A percentile compares a stretch with the other conserved stretches of the same genome.
These are phyloP conservation scores for Pseudopithomyces maydicus DNA, from an alignment of 2,329 filamentous ascomycete genomes.

Conservation along the genomic window DNA sequence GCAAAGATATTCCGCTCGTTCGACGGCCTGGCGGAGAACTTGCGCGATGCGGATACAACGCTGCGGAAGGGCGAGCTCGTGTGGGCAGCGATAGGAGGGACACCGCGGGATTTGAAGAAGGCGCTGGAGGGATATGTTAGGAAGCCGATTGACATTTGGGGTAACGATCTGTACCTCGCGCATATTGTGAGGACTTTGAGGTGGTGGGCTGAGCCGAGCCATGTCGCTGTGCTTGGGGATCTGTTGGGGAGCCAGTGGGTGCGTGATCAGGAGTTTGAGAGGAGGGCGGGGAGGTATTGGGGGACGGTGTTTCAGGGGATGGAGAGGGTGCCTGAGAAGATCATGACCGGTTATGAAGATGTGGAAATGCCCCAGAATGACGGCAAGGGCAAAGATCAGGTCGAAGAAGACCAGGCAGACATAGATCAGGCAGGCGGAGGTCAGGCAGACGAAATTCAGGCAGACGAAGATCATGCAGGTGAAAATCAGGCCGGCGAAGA, in stretches of 20 bases:
- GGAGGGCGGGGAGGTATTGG: slow-evolving; percentile 78
- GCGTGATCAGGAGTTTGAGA: slow-evolving; percentile 78
- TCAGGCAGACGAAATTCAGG: slow-evolving; percentile 18
- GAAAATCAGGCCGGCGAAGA: no score
- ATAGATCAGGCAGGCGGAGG: slow-evolving; percentile 2
- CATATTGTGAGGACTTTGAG: slow-evolving; percentile 85
- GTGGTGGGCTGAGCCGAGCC: slow-evolving; percentile 86
- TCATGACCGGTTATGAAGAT: slow-evolving; percentile 23
- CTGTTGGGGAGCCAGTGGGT: slow-evolving; percentile 96
- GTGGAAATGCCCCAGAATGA: background rate
- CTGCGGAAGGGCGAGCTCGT: slow-evolving; percentile 10
- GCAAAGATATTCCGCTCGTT: slow-evolving; percentile 46
- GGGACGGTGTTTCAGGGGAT: slow-evolving; percentile 74
- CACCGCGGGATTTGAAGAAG: slow-evolving; percentile 66
- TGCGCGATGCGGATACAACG: slow-evolving; percentile 24
- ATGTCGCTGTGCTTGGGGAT: slow-evolving; percentile 88
- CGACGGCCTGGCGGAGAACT: slow-evolving; percentile 38
- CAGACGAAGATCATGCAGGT: slow-evolving; percentile 1
- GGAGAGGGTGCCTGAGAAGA: slow-evolving; percentile 60
- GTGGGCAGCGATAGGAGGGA: slow-evolving; percentile 21
- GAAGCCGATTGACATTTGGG: slow-evolving; percentile 85
- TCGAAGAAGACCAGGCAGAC: slow-evolving; percentile 16
- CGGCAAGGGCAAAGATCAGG: background rate
- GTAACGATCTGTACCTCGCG: slow-evolving; percentile 92
- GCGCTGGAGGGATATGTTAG: slow-evolving; percentile 66